These are phyloP conservation scores for Endothia cerciana DNA, from an alignment of 2,329 filamentous ascomycete genomes.

Conservation along the genomic window DNA sequence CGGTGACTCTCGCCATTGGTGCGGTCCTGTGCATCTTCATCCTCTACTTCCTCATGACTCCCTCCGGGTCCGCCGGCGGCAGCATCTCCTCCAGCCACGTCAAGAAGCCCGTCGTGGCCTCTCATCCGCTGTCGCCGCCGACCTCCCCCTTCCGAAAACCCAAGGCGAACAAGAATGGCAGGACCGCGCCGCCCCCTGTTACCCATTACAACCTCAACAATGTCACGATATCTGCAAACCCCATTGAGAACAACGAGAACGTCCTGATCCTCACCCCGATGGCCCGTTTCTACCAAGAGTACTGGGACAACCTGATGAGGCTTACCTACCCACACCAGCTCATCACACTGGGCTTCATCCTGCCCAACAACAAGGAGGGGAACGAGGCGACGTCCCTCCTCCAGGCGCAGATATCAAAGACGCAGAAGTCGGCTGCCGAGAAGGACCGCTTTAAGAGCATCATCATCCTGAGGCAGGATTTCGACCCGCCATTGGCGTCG, in stretches of 20 bases:
- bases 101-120: conserved; percentile 56
- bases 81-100: conserved; percentile 51
- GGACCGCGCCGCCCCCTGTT: conserved; percentile 75
- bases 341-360: conserved; percentile 93
- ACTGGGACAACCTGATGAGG: conserved; percentile 90
- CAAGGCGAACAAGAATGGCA: conserved; percentile 57
- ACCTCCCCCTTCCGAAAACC: conserved; percentile 74
- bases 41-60: conserved; percentile 64
- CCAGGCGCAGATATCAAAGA: conserved; percentile 83
- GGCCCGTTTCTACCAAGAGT: conserved; percentile 88
- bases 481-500: conserved; percentile 77
- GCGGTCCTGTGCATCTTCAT: conserved; percentile 73
- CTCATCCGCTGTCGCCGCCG: conserved; percentile 73
- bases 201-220: conserved; percentile 95
- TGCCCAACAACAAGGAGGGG: conserved; percentile 90
- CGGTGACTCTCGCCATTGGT: conserved; percentile 74
- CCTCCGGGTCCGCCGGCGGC: conserved; percentile 51
- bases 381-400: conserved; percentile 82
- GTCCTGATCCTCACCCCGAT: conserved; percentile 92
- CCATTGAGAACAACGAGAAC: conserved; percentile 79
- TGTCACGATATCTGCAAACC: conserved; percentile 78
- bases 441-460: conserved; percentile 88
- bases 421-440: conserved; percentile 76
- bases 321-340: conserved; percentile 91
- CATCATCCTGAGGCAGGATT: conserved; percentile 94